Percentiles rank a stretch among this genome's conserved stretches.
Conservation (phyloP, 2,329 filamentous ascomycete genomes). For the Sphaerulina populicola region DNA sequence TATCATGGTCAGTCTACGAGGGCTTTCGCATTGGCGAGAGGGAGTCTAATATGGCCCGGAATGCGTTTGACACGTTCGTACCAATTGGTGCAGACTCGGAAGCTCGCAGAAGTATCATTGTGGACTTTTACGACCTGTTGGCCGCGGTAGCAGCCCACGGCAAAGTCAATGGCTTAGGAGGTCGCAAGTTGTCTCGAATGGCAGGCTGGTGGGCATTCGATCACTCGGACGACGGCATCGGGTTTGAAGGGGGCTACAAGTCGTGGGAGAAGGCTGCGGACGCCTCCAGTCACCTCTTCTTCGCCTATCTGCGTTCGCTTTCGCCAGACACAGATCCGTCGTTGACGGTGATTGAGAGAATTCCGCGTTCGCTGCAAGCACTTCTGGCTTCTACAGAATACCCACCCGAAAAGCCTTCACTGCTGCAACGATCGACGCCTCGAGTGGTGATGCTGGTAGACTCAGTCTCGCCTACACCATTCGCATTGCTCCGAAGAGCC, state of each 20-base stretch:
- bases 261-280: slow-evolving; percentile 85
- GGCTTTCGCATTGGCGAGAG: slow-evolving; percentile 90
- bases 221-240: slow-evolving; percentile 73
- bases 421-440: slow-evolving; percentile 72
- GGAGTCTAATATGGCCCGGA: slow-evolving; percentile 82
- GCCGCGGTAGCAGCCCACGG: slow-evolving; percentile 85
- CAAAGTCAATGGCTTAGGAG: slow-evolving; percentile 86
- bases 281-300: slow-evolving; percentile 94
- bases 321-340: slow-evolving; percentile 65
- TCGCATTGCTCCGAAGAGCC: slow-evolving; percentile 77
- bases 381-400: slow-evolving; percentile 90
- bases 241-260: slow-evolving; percentile 91
- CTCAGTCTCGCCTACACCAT: slow-evolving; percentile 86
- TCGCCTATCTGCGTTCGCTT: slow-evolving; percentile 86
- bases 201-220: slow-evolving; percentile 99
- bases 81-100: slow-evolving; percentile 85
- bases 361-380: slow-evolving; percentile 85
- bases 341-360: slow-evolving; percentile 68
- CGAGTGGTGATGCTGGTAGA: slow-evolving; percentile 97
- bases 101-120: slow-evolving; percentile 77
- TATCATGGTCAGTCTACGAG: slow-evolving; percentile 96
- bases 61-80: slow-evolving; percentile 94
- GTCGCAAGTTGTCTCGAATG: slow-evolving; percentile 86
- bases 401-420: slow-evolving; percentile 66
- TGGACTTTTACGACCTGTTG: slow-evolving; percentile 91